Evolutionary conservation across 805 yeast genomes (phyloP), one percentile per base, ranked within the genome.

Genomic region (Debaryomyces castellii): DNA sequence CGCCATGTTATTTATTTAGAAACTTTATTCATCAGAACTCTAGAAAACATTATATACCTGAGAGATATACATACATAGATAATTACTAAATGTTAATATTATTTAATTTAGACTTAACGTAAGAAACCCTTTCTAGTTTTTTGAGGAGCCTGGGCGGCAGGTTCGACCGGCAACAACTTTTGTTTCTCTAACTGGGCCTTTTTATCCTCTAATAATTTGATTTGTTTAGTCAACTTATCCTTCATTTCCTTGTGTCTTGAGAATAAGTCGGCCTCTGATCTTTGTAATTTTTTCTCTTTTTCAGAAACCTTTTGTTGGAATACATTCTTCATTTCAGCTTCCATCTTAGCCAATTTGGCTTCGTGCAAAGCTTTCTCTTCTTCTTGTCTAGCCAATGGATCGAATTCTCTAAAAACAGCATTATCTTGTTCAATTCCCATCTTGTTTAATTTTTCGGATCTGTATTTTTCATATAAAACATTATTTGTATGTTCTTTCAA

Each of bases 211-310:
- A 94, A 78, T 59, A 90, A 81, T 63, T 85, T 86, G 54, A 92
- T 82, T 70, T 92, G 97, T 66, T 87, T 87, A 53, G 86, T 76
- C 64, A 94, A 79, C 70, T 89, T 89, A 62, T 92, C 97, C 71
- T 92, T 92, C 92, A 92, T 91, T 68, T 94, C 98, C 69, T 89
- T 89, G 70, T 94, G 99, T 67, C 95, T 85, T 34, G 94, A 81
- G 66, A 92, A 92, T 62, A 94, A 80, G 69, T 94, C 99, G 47
- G 96, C 94, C 74, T 94, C 99, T 39, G 96, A 89, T 71, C 89
- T 88, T 73, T 91, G 96, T 63, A 94, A 80, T 74, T 92, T 92
- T 79, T 90, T 89, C 70, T 94, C 99, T 82, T 94, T 95, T 71
- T 91, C 97, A 48, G 86, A 75, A 25, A 94, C 99, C 74, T 94